A percentile compares a stretch with the other conserved stretches of the same genome.
Conservation (phyloP, 768 basidiomycete species). For the Pholiota molesta region DNA sequence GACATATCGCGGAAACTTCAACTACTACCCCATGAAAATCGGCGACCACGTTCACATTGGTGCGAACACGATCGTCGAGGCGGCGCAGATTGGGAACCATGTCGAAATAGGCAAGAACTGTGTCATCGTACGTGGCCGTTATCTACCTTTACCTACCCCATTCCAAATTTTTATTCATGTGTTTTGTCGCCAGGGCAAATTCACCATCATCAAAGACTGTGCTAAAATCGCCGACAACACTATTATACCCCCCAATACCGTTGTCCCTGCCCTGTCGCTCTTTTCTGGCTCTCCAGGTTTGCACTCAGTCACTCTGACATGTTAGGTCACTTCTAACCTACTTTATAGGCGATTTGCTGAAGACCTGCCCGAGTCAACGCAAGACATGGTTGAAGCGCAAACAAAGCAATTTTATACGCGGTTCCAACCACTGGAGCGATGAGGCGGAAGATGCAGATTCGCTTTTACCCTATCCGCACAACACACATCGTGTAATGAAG, state of each 20-base stretch:
- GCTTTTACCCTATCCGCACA: too few species aligned
- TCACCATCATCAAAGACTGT: slow-evolving; percentile 96
- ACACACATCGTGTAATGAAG: too few species aligned
- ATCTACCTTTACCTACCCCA: not conserved
- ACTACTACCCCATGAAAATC: slow-evolving; percentile 98
- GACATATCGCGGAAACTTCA: slow-evolving; percentile 89
- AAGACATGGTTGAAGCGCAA: slow-evolving; percentile 85
- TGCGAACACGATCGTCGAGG: slow-evolving; percentile 86
- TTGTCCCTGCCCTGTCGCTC: slow-evolving; percentile 84
- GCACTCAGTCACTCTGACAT: slow-evolving; percentile 14
- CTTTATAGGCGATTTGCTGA: slow-evolving; percentile 68
- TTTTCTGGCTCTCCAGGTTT: slow-evolving; percentile 91
- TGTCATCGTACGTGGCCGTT: slow-evolving; percentile 69
- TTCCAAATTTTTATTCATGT: not conserved
- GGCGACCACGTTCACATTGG: slow-evolving; percentile 96
- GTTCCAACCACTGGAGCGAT: slow-evolving; percentile 56
- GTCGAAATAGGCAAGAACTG: slow-evolving; percentile 96
- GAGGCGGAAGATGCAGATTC: not conserved
- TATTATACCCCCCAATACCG: slow-evolving; percentile 88
- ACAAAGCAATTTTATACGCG: slow-evolving; percentile 87
- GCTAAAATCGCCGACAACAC: slow-evolving; percentile 89
- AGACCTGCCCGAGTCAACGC: slow-evolving; percentile 91
- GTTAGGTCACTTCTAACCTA: slow-evolving; percentile 3
- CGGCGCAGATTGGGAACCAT: slow-evolving; percentile 91
- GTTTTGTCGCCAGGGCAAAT: slow-evolving; percentile 72